These are phyloP conservation scores for Tephrocybe sp. DNA, from an alignment of 768 basidiomycete species.

Conservation along the genomic window DNA sequence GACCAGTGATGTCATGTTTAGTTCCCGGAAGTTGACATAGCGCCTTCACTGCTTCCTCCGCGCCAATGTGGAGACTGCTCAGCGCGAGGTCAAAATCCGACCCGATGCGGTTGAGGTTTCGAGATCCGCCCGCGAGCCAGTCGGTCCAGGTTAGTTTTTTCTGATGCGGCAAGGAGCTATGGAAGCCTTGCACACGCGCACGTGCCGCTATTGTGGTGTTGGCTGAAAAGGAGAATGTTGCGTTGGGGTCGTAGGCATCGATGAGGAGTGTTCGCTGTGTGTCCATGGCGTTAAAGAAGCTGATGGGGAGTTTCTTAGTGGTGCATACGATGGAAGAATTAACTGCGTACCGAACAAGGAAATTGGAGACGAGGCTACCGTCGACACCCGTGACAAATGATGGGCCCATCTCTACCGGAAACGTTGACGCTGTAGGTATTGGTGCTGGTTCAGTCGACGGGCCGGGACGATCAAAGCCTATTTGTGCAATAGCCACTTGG, in stretches of 20 bases:
- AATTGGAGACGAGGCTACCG: constrained; percentile 63
- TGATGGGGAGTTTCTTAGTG: constrained; percentile 26
- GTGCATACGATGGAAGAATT: constrained; percentile 6
- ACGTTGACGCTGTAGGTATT: constrained; percentile 62
- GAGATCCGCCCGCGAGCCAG: constrained; percentile 68
- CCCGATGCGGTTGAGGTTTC: constrained; percentile 73
- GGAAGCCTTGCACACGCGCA: constrained; percentile 69
- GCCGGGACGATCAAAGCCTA: constrained; percentile 74
- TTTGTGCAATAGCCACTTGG: constrained; percentile 72
- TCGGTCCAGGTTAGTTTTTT: constrained; percentile 74
- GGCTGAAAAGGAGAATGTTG: constrained; percentile 89
- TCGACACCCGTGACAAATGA: constrained; percentile 78
- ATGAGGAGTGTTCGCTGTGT: constrained; percentile 62
- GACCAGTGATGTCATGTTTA: constrained; percentile 75
- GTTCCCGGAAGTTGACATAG: constrained; percentile 70
- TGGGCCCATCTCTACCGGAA: constrained; percentile 72
- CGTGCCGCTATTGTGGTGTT: constrained; percentile 82
- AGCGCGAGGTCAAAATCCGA: constrained; percentile 60
- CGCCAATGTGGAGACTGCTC: constrained; percentile 69
- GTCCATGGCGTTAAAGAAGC: constrained; percentile 87
- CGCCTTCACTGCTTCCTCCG: constrained; percentile 57
- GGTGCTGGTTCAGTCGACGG: constrained; percentile 40
- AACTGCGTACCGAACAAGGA: constrained; percentile 67
- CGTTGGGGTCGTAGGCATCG: constrained; percentile 75
- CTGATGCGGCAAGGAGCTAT: constrained; percentile 76